Conservation (phyloP, 495 filamentous ascomycete genomes). For the Podospora pseudopauciseta region DNA sequence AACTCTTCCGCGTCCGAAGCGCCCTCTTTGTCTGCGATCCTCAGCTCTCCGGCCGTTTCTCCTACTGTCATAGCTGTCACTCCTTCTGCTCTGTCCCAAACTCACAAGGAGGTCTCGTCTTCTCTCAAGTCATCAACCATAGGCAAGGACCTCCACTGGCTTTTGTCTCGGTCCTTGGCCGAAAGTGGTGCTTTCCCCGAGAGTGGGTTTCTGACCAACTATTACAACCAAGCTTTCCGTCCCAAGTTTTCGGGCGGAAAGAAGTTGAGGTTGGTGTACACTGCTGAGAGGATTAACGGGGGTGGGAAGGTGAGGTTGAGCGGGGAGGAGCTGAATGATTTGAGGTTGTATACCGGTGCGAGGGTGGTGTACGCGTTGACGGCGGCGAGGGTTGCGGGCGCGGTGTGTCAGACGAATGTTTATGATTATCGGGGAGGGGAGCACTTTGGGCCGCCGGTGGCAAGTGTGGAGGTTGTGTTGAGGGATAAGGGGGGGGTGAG, state of each 20-base stretch:
- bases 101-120: constrained; percentile 53
- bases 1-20: constrained; percentile 75
- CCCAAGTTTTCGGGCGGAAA: constrained; percentile 56
- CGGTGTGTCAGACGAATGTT: constrained; percentile 75
- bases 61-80: constrained; percentile 84
- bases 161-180: constrained; percentile 63
- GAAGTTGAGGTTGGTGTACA: constrained; percentile 71
- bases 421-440: constrained; percentile 78
- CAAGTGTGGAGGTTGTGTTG: constrained; percentile 72
- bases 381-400: constrained; percentile 76
- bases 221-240: constrained; percentile 53
- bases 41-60: constrained; percentile 51
- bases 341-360: constrained; percentile 74
- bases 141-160: constrained; percentile 54
- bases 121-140: constrained; percentile 45
- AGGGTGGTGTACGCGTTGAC: constrained; percentile 84
- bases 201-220: constrained; percentile 57
- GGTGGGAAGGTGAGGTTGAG: constrained; percentile 49
- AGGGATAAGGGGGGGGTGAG: constrained; percentile 56
- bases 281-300: constrained; percentile 54
- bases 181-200: constrained; percentile 68
- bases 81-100: constrained; percentile 61
- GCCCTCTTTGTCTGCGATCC: constrained; percentile 60
- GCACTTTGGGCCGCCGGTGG: constrained; percentile 82
- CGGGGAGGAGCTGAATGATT: constrained; percentile 66